A percentile compares a stretch with the other conserved stretches of the same genome.
Evolutionary conservation across 768 basidiomycete species (phyloP).

Genomic region (Kwoniella europaea): DNA sequence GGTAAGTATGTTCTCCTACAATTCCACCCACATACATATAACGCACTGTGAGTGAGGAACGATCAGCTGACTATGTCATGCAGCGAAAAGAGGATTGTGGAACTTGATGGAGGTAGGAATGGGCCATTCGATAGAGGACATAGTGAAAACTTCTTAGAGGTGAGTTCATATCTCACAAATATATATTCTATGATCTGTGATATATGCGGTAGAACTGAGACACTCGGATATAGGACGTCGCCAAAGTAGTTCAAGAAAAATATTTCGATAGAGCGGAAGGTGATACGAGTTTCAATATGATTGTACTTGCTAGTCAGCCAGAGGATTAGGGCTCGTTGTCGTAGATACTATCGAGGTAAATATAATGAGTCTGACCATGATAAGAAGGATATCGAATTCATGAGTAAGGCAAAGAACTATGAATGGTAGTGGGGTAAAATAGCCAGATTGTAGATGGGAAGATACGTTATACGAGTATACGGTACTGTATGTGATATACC

Average conservation of each 20-base stretch:
- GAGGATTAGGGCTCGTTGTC: constrained; percentile 16
- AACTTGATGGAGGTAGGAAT: constrained; percentile 77
- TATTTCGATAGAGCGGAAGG: constrained; percentile 66
- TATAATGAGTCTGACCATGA: too few species aligned
- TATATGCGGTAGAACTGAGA: too few species aligned
- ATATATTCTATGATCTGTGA: not conserved
- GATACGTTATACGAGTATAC: too few species aligned
- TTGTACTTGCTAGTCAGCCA: constrained; percentile 63
- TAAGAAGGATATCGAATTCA: not conserved
- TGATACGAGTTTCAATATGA: constrained; percentile 69
- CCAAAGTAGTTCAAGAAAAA: constrained; percentile 66
- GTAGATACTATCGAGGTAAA: too few species aligned
- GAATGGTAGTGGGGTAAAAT: too few species aligned
- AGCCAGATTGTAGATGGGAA: too few species aligned
- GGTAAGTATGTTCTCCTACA: constrained; percentile 36
- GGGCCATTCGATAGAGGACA: constrained; percentile 74
- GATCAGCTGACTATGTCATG: constrained; percentile 6
- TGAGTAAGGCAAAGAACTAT: not conserved
- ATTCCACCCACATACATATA: not conserved
- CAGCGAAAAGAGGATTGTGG: constrained; percentile 66
- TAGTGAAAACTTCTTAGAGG: constrained; percentile 44
- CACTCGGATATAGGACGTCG: constrained; percentile 65
- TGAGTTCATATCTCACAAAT: constrained; percentile 29
- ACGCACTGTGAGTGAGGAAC: not conserved
- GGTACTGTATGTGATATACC: too few species aligned